Evolutionary conservation across 2,329 filamentous ascomycete species (phyloP), one percentile per base, ranked within the genome.

Genomic region (Bertia moriformis): DNA sequence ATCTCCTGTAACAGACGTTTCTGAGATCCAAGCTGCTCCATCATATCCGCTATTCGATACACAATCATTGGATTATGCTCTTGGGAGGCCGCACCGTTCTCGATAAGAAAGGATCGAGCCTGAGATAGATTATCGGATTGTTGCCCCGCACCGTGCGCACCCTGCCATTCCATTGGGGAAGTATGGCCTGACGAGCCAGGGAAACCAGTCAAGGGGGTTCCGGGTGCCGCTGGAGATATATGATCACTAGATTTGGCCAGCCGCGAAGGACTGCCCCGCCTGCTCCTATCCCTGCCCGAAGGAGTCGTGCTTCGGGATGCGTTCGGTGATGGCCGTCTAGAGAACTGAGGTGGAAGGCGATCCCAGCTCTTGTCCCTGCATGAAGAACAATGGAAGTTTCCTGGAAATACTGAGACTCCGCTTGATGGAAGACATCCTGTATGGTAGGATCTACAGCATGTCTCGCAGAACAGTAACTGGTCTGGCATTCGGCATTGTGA

Each of bases 371-470:
- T 46, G 10, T 39, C 38, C 17, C 38, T 47, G 38, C 53, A 55
- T 10, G 51, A 45, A 5, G 51, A 48, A 24, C 52, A 55, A 39
- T 49, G 37, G 32, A 54, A 55, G n/a, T 33, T 33, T 3, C 12
- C 17, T 14, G 32, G 4, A 3, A 14, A 35, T 39, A 38, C 14
- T 39, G 36, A 10, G 35, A 30, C 4, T 24, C 36, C 33, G 37
- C 29, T 18, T 14, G 32, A 32, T 15, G 40, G 27, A 24, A 56
- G 38, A 20, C 53, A 56, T 14, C 39, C 40, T 18, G 39, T 39
- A 41, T 55, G 53, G 40, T 55, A 55, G 7, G 52, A 51, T 41
- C 53, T 49, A 43, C 49, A 53, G 42, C 53, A 55, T 4, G 51
- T 53, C 37, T 46, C 44, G 41, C 53, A 56, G 1, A 40, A 41